phyloP scores from a whole-genome alignment of 129 eudicot genomes.

The Pittosporum tobira region DNA sequence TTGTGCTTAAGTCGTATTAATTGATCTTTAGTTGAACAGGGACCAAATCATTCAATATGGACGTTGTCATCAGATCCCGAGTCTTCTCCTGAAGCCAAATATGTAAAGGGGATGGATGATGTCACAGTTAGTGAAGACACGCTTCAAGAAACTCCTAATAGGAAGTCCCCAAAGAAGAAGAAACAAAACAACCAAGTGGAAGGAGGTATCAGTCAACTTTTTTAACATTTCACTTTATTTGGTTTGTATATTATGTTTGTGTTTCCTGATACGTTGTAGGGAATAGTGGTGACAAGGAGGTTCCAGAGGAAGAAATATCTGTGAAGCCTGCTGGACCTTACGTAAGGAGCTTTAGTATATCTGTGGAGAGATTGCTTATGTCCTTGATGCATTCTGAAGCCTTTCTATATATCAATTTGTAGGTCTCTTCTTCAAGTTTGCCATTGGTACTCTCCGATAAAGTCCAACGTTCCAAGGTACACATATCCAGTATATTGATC shows the following conservation, averaged over 20 bases:
- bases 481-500: not conserved
- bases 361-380: not conserved
- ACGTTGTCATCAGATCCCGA: slow-evolving; percentile 65
- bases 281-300: slow-evolving; percentile 33
- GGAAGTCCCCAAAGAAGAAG: slow-evolving; percentile 36
- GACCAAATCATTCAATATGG: slow-evolving; percentile 32
- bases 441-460: slow-evolving; percentile 84
- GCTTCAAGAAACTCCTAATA: slow-evolving; percentile 15
- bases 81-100: slow-evolving; percentile 22
- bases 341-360: slow-evolving; percentile 34
- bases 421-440: slow-evolving; percentile 70
- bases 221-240: too few species aligned
- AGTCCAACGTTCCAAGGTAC: slow-evolving; percentile 78
- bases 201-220: slow-evolving; percentile 42
- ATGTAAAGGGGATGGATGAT: slow-evolving; percentile 13
- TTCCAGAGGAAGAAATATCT: slow-evolving; percentile 38
- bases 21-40: slow-evolving; percentile 39
- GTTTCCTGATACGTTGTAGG: slow-evolving; percentile 29
- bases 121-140: slow-evolving; percentile 24
- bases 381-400: slow-evolving; percentile 9
- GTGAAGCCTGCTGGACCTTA: slow-evolving; percentile 49
- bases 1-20: not conserved
- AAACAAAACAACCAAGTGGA: slow-evolving; percentile 18
- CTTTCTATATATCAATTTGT: slow-evolving; percentile 22
- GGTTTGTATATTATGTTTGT: slow-evolving; percentile 11